Conservation (phyloP, 129 eudicot genomes). For the Escallonia rubra region DNA sequence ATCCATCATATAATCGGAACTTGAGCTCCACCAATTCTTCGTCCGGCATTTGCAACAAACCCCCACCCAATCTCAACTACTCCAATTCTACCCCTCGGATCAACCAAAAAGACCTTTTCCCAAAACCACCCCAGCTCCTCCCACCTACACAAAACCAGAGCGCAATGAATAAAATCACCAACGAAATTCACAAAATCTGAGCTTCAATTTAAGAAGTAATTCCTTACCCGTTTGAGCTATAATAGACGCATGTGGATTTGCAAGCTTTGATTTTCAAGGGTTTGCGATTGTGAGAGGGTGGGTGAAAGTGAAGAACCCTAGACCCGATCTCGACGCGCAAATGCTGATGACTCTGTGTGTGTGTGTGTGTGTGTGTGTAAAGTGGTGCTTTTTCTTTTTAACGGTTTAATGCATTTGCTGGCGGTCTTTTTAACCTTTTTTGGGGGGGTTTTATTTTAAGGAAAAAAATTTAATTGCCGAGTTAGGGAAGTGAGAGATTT, state of each 20-base stretch:
- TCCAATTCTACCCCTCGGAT: neutral
- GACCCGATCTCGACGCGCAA: slow-evolving; percentile 46
- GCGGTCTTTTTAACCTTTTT: neutral
- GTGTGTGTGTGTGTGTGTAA: slow-evolving; percentile 7
- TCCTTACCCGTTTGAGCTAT: slow-evolving; percentile 16
- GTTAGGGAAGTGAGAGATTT: neutral
- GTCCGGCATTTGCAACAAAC: slow-evolving; percentile 70
- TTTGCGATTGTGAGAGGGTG: neutral
- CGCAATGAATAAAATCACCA: neutral
- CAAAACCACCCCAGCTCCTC: slow-evolving; percentile 1
- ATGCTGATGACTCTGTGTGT: slow-evolving; percentile 7
- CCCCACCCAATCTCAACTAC: neutral
- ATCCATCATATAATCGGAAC: slow-evolving; percentile 84
- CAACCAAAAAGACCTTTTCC: slow-evolving; percentile 1
- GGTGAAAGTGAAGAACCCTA: slow-evolving; percentile 40
- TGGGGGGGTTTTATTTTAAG: neutral
- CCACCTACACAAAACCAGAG: slow-evolving; percentile 13
- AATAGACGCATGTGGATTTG: neutral
- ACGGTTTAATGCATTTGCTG: neutral
- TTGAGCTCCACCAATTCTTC: slow-evolving; percentile 84
- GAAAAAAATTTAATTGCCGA: neutral
- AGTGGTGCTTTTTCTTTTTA: neutral
- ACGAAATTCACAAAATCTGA: neutral
- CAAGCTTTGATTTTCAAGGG: slow-evolving; percentile 3
- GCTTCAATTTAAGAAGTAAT: neutral